Evolutionary conservation across 495 filamentous ascomycete species (phyloP).

Genomic region (Aspergillus campestris): DNA sequence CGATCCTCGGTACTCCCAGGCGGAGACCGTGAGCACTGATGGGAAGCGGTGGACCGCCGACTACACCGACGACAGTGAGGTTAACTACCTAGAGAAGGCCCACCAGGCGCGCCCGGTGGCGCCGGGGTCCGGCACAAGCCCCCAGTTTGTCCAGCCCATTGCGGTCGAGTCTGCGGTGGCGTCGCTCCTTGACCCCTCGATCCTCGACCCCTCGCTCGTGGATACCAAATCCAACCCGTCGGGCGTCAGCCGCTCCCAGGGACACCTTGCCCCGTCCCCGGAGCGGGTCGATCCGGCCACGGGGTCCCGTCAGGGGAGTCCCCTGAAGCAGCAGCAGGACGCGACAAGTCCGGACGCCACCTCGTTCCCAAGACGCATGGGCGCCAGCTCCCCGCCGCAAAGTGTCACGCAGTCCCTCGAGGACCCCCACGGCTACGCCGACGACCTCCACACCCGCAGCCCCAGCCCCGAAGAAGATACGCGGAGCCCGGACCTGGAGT

Average conservation of each 20-base stretch:
- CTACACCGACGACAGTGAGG: constrained; percentile 63
- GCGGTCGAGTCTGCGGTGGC: constrained; percentile 82
- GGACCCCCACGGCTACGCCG: constrained; percentile 52
- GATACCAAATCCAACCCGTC: constrained; percentile 32
- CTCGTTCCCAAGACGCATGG: constrained; percentile 38
- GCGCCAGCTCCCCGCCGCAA: constrained; percentile 62
- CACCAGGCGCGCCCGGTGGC: constrained; percentile 57
- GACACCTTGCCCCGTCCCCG: constrained; percentile 12
- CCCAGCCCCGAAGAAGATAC: constrained; percentile 54
- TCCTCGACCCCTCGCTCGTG: constrained; percentile 62
- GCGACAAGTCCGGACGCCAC: constrained; percentile 33
- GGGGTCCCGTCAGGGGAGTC: constrained; percentile 28
- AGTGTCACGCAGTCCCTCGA: constrained; percentile 60
- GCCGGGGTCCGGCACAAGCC: constrained; percentile 58
- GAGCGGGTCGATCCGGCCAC: constrained; percentile 14
- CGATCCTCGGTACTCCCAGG: constrained; percentile 41
- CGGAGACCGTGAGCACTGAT: constrained; percentile 42
- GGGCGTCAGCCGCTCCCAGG: constrained; percentile 25
- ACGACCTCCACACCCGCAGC: constrained; percentile 47
- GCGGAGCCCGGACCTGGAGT: constrained; percentile 38
- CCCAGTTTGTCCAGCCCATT: constrained; percentile 62
- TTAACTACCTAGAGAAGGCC: constrained; percentile 48
- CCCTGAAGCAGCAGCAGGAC: constrained; percentile 38
- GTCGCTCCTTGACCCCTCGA: constrained; percentile 72
- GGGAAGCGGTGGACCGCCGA: constrained; percentile 44